Percentiles rank a stretch among this genome's conserved stretches.
These are phyloP conservation scores for Physcomitrium patens DNA, from an alignment of 225 moss, liverwort and hornwort species.

Conservation along the genomic window DNA sequence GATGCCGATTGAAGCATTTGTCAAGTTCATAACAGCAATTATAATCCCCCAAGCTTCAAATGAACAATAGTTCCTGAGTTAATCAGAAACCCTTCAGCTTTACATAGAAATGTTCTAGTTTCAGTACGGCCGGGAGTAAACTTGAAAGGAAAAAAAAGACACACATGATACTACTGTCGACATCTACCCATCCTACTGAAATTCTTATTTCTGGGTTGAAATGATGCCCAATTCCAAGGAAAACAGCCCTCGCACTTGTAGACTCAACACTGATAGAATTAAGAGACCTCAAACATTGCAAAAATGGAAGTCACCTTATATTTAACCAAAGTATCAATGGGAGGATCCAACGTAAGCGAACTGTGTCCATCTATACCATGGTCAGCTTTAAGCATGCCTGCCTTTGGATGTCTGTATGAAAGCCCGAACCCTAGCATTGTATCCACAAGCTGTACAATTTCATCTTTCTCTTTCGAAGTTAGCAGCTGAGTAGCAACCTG, in stretches of 20 bases:
- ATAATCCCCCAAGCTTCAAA: too few species aligned
- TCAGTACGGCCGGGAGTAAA: too few species aligned
- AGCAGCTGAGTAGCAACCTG: constrained; percentile 64
- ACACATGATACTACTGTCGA: neutral
- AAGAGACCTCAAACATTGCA: constrained; percentile 15
- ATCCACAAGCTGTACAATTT: constrained; percentile 59
- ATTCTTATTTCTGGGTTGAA: neutral
- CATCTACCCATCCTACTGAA: constrained; percentile 2
- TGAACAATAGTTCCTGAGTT: too few species aligned
- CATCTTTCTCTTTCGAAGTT: constrained; percentile 54
- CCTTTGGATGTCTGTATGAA: constrained; percentile 58
- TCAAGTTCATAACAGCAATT: neutral
- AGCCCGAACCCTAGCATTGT: constrained; percentile 63
- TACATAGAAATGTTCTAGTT: too few species aligned
- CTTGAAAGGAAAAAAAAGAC: too few species aligned
- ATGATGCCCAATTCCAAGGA: neutral
- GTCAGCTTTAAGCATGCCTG: constrained; percentile 37
- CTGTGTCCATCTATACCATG: constrained; percentile 40
- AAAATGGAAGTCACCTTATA: constrained; percentile 41
- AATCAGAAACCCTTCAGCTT: too few species aligned
- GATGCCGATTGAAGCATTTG: neutral
- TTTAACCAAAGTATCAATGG: constrained; percentile 52
- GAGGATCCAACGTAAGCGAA: constrained; percentile 52
- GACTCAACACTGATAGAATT: neutral
- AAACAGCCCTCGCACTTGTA: neutral